These are phyloP conservation scores for Teunomyces gatunensis DNA, from an alignment of 805 yeast genomes.

Conservation along the genomic window DNA sequence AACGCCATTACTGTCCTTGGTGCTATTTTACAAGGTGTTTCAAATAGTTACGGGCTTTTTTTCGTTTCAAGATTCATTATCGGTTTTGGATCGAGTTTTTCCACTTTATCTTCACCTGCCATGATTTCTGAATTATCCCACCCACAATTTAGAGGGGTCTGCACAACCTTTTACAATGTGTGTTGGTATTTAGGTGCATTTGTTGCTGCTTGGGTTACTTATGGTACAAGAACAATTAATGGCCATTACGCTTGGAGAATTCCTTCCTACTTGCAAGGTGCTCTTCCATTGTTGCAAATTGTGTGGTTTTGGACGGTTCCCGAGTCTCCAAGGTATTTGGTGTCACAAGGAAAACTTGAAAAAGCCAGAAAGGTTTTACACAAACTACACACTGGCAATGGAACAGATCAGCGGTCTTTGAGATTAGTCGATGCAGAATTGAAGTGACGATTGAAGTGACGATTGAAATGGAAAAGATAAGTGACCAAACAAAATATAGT, in stretches of 20 bases:
- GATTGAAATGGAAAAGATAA: slow-evolving; percentile 3
- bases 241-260: slow-evolving; percentile 50
- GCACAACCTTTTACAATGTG: slow-evolving; percentile 44
- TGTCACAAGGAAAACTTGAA: slow-evolving; percentile 19
- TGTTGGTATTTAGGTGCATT: slow-evolving; percentile 56
- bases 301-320: slow-evolving; percentile 39
- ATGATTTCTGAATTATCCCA: slow-evolving; percentile 50
- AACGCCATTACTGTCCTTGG: slow-evolving; percentile 28
- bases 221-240: slow-evolving; percentile 38
- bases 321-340: slow-evolving; percentile 32
- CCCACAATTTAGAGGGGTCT: slow-evolving; percentile 34
- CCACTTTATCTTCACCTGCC: slow-evolving; percentile 46
- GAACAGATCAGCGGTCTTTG: slow-evolving; percentile 18
- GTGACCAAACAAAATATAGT: background rate
- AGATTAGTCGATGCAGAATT: slow-evolving; percentile 9
- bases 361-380: slow-evolving; percentile 31
- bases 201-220: slow-evolving; percentile 51
- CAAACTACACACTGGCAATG: slow-evolving; percentile 41
- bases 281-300: slow-evolving; percentile 43
- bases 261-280: slow-evolving; percentile 52
- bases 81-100: slow-evolving; percentile 46
- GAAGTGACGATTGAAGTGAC: slow-evolving; percentile 4
- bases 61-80: slow-evolving; percentile 45
- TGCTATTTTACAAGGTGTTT: slow-evolving; percentile 35
- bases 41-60: slow-evolving; percentile 36